Conservation (phyloP, 495 filamentous ascomycete genomes). For the Pseudevernia furfuracea region DNA sequence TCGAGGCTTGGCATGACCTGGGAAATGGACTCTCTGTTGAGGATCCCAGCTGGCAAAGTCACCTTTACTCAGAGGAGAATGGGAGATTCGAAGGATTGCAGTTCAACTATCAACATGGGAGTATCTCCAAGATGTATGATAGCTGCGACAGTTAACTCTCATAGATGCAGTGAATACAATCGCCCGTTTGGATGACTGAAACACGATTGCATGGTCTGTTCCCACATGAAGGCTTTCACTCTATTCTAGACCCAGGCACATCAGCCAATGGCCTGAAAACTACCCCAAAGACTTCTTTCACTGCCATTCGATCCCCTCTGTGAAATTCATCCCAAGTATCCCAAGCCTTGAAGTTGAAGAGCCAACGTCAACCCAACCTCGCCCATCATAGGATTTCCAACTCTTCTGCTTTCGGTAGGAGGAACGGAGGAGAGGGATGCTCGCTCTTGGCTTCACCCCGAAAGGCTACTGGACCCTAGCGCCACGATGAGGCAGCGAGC, state of each 20-base stretch:
- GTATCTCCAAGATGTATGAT: conserved; percentile 15
- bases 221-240: conserved; percentile 4
- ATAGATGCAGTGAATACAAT: conserved; percentile 9
- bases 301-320: not conserved
- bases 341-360: not conserved
- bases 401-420: not conserved
- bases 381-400: not conserved
- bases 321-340: not conserved
- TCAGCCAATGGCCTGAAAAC: conserved; percentile 1
- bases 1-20: conserved; percentile 17
- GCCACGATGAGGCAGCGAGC: not conserved
- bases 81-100: conserved; percentile 4
- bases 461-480: not conserved
- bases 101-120: conserved; percentile 17
- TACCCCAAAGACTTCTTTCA: not conserved
- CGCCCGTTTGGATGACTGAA: conserved; percentile 8
- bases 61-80: conserved; percentile 11
- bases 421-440: not conserved
- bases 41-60: conserved; percentile 18
- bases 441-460: not conserved
- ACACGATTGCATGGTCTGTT: conserved; percentile 8
- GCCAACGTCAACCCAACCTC: not conserved
- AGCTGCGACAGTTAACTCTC: conserved; percentile 11
- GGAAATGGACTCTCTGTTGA: conserved; percentile 14
- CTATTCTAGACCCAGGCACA: conserved; percentile 6